Base-by-base conservation (phyloP, 176 grass and related monocot genomes). In the Ensete ventricosum region DNA sequence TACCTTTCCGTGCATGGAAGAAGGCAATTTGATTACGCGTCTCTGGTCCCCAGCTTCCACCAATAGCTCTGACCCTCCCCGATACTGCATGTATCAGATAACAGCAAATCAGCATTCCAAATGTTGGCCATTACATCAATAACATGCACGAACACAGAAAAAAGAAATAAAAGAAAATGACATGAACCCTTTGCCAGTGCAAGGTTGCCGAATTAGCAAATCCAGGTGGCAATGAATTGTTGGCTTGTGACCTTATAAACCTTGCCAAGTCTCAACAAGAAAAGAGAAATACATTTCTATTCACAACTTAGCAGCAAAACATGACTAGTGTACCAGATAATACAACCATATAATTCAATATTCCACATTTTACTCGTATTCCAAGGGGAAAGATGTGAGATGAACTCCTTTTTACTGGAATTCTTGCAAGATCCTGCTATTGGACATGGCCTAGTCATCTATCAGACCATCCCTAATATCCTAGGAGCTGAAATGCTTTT, bases 11-110 rank as follows among this genome's bases (percentile, higher is more conserved):
- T 93, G 90, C 90, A 93, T 89, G 0, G 64, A 24, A 9, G 10
- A 49, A 4, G 90, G 88, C 72, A 98, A 65, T 79, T 98, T 93
- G 64, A 93, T 82, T 43, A 98, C 65, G 2, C 95, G 90, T 63
- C 95, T 91, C 84, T 98, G 95, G 53, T 98, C 90, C 14, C 90
- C 90, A 9, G 88, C 90, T 85, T 98, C 95, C 13, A 98, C 80
- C 78, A 93, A 52, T 29, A 98, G 62, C 55, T 93, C 90, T 1
- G 84, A 93, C 19, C 88, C 88, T 34, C 95, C 90, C 54, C 90
- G 83, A 74, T 93, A 98, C 95, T 98, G 86, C 84, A 89, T 68
- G 81, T 77, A 69, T 64, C 73, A 85, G 57, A 84, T 1, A 59
- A 83, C 52, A 3, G 1, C 58, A 75, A n/a, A 14, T 12, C 53